These are phyloP conservation scores for Macrocybe gigantea DNA, from an alignment of 768 basidiomycete genomes.

Conservation along the genomic window DNA sequence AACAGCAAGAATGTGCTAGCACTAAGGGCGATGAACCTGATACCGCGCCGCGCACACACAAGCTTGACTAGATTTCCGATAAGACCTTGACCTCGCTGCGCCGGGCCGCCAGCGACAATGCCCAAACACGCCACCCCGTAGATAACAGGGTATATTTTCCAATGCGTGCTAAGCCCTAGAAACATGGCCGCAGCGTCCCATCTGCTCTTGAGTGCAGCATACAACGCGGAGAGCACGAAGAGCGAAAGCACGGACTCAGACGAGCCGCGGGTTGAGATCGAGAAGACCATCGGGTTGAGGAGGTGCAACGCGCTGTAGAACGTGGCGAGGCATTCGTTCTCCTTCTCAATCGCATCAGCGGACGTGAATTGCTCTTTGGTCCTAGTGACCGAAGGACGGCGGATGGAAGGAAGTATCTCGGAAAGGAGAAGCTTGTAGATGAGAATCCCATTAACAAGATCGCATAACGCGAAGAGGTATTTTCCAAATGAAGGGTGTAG, in stretches of 20 bases:
- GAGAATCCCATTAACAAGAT: constrained; percentile 72
- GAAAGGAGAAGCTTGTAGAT: constrained; percentile 59
- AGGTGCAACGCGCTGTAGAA: constrained; percentile 71
- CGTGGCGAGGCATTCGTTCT: constrained; percentile 33
- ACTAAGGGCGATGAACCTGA: constrained; percentile 67
- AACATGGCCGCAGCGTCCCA: constrained; percentile 67
- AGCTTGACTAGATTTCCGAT: no score
- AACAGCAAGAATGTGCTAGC: constrained; percentile 61
- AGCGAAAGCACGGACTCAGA: constrained; percentile 85
- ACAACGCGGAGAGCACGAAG: constrained; percentile 69
- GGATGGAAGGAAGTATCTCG: constrained; percentile 33
- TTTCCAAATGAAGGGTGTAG: constrained; percentile 88
- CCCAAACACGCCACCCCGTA: constrained; percentile 79
- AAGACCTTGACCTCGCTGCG: no score
- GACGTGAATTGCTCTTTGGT: constrained; percentile 4
- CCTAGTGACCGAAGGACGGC: constrained; percentile 4
- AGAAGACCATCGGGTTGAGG: constrained; percentile 90
- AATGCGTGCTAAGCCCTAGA: constrained; percentile 83
- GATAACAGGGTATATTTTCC: constrained; percentile 96
- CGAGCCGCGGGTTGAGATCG: constrained; percentile 95
- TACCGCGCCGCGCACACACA: not conserved
- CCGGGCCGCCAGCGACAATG: constrained; percentile 28
- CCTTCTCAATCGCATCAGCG: not conserved
- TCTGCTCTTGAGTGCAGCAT: constrained; percentile 46
- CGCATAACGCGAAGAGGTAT: constrained; percentile 78